Conservation (phyloP, 768 basidiomycete species). For the Chalciporus chontae region DNA sequence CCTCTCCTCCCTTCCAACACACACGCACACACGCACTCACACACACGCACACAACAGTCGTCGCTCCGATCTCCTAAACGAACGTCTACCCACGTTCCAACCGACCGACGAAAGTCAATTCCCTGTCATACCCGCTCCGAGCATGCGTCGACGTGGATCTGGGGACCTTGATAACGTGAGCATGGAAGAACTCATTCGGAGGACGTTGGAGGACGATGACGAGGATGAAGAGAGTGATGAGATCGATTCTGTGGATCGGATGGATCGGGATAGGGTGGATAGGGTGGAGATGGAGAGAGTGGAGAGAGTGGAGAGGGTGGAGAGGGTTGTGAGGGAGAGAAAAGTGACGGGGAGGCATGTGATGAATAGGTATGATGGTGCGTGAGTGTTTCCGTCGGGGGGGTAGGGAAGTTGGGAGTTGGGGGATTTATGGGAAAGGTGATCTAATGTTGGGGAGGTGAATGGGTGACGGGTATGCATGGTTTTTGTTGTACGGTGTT, state of each 20-base stretch:
- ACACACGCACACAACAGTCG: conserved; percentile 49
- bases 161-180: conserved; percentile 42
- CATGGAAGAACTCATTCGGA: conserved; percentile 66
- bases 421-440: not conserved
- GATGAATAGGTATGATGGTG: conserved; percentile 51
- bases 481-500: not conserved
- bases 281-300: conserved; percentile 45
- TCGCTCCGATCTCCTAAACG: conserved; percentile 68
- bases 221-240: conserved; percentile 38
- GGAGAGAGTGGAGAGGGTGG: conserved; percentile 49
- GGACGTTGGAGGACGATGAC: conserved; percentile 48
- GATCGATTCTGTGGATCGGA: not conserved
- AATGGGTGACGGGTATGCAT: not conserved
- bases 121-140: conserved; percentile 57
- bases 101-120: conserved; percentile 28
- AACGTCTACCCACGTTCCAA: conserved; percentile 64
- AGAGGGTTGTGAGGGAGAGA: conserved; percentile 55
- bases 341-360: conserved; percentile 41
- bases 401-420: not conserved
- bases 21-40: too few relatives aligned
- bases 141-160: conserved; percentile 50
- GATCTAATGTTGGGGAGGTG: not conserved
- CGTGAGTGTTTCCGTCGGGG: conserved; percentile 22
- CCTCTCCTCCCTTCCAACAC: too few relatives aligned
- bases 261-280: not conserved